Conservation (phyloP, 2,329 filamentous ascomycete genomes). For the Talaromyces atroroseus region DNA sequence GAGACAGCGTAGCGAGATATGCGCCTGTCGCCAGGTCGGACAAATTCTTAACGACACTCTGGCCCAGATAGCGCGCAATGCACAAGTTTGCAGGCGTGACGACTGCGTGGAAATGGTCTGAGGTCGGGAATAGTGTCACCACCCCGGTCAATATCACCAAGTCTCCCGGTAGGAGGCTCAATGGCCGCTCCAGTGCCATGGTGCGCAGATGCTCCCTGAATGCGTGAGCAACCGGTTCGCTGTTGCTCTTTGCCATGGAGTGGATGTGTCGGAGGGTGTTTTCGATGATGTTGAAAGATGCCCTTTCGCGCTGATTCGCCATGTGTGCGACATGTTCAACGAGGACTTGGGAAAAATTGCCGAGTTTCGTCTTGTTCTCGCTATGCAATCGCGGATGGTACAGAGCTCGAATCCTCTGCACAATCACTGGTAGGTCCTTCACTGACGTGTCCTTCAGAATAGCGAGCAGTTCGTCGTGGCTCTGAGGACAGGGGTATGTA, state of each 20-base stretch:
- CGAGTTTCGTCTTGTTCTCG: constrained; percentile 78
- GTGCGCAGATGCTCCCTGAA: constrained; percentile 68
- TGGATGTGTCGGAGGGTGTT: constrained; percentile 83
- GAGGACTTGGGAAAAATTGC: constrained; percentile 46
- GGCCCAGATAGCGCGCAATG: constrained; percentile 77
- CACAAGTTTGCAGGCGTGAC: constrained; percentile 82
- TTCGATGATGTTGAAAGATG: constrained; percentile 67
- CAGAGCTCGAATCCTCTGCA: constrained; percentile 86
- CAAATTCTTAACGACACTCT: constrained; percentile 62
- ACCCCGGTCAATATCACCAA: constrained; percentile 78
- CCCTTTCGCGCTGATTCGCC: constrained; percentile 43
- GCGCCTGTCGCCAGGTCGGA: constrained; percentile 67
- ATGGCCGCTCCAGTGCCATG: constrained; percentile 47
- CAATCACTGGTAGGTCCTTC: constrained; percentile 66
- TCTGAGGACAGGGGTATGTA: constrained; percentile 79
- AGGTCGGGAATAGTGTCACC: constrained; percentile 82
- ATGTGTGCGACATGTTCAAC: constrained; percentile 56
- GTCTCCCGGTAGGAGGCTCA: constrained; percentile 61
- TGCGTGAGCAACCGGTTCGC: constrained; percentile 67
- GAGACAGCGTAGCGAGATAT: constrained; percentile 69
- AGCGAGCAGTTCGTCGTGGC: constrained; percentile 65
- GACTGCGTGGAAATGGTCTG: constrained; percentile 94
- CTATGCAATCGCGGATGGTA: constrained; percentile 82
- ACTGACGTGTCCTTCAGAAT: constrained; percentile 58
- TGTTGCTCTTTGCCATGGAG: constrained; percentile 81